phyloP scores from a whole-genome alignment of 768 basidiomycete genomes.

The Tephrocybe sp. region DNA sequence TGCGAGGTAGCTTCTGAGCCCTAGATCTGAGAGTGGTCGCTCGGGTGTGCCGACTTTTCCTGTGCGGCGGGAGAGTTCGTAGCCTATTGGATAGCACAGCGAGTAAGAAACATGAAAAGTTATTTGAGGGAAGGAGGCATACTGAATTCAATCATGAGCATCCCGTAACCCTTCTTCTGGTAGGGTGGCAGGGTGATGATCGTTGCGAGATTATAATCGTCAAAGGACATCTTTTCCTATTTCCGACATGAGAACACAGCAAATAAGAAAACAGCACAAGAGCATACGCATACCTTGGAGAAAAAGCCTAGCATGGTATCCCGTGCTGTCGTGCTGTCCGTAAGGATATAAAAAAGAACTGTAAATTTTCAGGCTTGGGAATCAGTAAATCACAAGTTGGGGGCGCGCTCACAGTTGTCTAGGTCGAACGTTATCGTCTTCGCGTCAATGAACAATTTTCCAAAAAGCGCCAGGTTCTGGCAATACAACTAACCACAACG shows the following conservation, averaged over 20 bases:
- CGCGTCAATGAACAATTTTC: constrained; percentile 98
- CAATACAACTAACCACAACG: constrained; percentile 75
- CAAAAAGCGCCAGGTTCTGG: constrained; percentile 93
- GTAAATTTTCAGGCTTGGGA: not conserved
- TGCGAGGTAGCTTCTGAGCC: constrained; percentile 84
- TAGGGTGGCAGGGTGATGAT: constrained; percentile 95
- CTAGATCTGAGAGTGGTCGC: constrained; percentile 91
- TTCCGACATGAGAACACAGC: not conserved
- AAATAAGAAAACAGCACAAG: not conserved
- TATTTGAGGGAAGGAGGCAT: constrained; percentile 25
- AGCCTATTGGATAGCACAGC: constrained; percentile 51
- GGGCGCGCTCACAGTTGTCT: constrained; percentile 64
- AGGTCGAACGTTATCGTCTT: constrained; percentile 94
- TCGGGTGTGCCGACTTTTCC: constrained; percentile 90
- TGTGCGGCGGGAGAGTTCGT: constrained; percentile 81
- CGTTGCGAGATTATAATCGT: constrained; percentile 96
- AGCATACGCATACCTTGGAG: constrained; percentile 52
- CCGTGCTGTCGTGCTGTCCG: constrained; percentile 73
- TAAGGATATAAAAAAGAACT: constrained; percentile 93
- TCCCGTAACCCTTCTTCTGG: constrained; percentile 87
- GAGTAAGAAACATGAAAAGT: not conserved
- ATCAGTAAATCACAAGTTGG: not conserved
- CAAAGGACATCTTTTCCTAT: constrained; percentile 93
- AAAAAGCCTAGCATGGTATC: constrained; percentile 81
- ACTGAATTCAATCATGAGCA: constrained; percentile 99